Evolutionary conservation across 345 rosid species (phyloP).

Genomic region (Mercurialis annua): DNA sequence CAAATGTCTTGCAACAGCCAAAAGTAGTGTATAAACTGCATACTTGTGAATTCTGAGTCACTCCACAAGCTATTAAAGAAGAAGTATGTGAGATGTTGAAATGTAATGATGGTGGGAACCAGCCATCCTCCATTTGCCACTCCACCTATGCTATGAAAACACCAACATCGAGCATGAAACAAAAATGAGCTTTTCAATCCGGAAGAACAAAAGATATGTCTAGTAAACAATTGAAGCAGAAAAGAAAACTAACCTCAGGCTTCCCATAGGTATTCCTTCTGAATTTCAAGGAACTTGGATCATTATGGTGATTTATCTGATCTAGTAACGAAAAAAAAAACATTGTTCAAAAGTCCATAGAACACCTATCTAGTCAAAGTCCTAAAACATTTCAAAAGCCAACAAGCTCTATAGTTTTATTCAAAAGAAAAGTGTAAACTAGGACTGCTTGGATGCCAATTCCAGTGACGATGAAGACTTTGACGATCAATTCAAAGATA

Average conservation of each 20-base stretch:
- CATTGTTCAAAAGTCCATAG: neutral
- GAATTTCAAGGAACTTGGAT: slow-evolving; percentile 70
- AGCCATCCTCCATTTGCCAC: slow-evolving; percentile 41
- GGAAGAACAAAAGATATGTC: neutral
- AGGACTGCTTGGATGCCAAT: neutral
- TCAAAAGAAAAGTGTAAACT: neutral
- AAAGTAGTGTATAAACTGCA: slow-evolving; percentile 14
- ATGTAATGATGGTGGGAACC: slow-evolving; percentile 42
- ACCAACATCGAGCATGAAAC: neutral
- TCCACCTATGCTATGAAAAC: slow-evolving; percentile 48
- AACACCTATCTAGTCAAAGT: neutral
- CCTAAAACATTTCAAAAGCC: neutral
- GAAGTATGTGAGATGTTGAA: slow-evolving; percentile 87
- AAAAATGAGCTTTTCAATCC: neutral
- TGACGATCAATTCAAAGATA: neutral
- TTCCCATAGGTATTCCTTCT: slow-evolving; percentile 76
- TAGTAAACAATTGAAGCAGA: neutral
- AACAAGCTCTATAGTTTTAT: neutral
- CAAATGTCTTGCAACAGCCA: neutral
- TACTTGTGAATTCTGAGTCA: slow-evolving; percentile 59
- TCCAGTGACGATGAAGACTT: neutral
- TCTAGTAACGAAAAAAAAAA: slow-evolving; percentile 11
- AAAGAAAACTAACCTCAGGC: slow-evolving; percentile 70
- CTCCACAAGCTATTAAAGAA: slow-evolving; percentile 81
- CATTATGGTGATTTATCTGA: slow-evolving; percentile 31